A percentile compares a stretch with the other conserved stretches of the same genome.
Conservation (phyloP, 345 rosid genomes). For the Mercurialis annua region DNA sequence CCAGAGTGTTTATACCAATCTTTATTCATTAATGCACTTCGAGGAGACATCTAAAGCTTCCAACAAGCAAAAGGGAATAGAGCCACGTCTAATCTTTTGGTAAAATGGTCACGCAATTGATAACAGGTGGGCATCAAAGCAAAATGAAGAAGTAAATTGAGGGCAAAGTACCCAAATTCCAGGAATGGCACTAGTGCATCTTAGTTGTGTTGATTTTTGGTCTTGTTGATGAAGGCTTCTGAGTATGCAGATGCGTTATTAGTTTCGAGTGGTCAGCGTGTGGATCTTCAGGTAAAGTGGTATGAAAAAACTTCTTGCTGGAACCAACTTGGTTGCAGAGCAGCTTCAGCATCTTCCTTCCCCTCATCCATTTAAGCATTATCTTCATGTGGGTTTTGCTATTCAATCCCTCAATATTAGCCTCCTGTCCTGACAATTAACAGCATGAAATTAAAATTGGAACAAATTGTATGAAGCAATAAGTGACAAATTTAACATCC, state of each 20-base stretch:
- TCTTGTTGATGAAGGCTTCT: constrained; percentile 26
- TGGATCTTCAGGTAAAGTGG: constrained; percentile 67
- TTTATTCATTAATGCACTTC: no score
- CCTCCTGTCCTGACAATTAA: constrained; percentile 45
- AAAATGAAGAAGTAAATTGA: constrained; percentile 5
- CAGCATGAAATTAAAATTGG: background rate
- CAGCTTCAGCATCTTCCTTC: constrained; percentile 78
- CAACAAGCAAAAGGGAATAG: background rate
- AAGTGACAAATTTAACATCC: no score
- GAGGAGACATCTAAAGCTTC: background rate
- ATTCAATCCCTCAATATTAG: constrained; percentile 57
- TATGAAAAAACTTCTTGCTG: constrained; percentile 69
- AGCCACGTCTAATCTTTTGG: background rate
- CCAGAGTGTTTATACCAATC: no score
- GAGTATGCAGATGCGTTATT: constrained; percentile 22
- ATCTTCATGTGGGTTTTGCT: constrained; percentile 96
- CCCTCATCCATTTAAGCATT: constrained; percentile 97
- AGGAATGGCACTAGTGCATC: background rate
- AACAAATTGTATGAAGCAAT: background rate
- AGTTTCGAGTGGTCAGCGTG: constrained; percentile 30
- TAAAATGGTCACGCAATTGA: background rate
- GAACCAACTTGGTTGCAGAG: constrained; percentile 78
- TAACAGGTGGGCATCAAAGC: background rate
- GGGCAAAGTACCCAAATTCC: background rate
- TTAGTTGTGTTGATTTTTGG: constrained; percentile 22